These are phyloP conservation scores for Leccinum arenicola DNA, from an alignment of 768 basidiomycete species.

Conservation along the genomic window DNA sequence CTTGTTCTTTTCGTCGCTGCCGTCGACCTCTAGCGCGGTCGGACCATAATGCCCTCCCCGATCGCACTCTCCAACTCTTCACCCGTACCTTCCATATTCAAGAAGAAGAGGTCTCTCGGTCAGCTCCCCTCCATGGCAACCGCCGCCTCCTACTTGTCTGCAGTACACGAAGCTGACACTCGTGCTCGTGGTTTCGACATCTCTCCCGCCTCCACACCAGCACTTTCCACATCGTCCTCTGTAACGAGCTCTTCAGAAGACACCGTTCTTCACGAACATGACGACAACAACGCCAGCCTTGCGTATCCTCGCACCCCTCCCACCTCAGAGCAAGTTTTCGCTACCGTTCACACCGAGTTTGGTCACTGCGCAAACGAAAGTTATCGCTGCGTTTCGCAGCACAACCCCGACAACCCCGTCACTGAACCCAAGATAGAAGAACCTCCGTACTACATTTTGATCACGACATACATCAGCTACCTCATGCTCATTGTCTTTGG, in stretches of 20 bases:
- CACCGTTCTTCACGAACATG: constrained; percentile 54
- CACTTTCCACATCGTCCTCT: constrained; percentile 72
- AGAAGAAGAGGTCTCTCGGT: constrained; percentile 47
- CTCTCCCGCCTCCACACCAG: constrained; percentile 63
- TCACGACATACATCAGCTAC: constrained; percentile 93
- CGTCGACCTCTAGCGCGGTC: constrained; percentile 5
- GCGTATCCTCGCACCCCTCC: constrained; percentile 64
- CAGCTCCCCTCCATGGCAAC: constrained; percentile 42
- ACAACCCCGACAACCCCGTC: constrained; percentile 46
- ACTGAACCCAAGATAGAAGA: constrained; percentile 66
- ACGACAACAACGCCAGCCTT: constrained; percentile 56
- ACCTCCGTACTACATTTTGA: constrained; percentile 88
- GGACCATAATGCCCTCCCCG: constrained; percentile 47
- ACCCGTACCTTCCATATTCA: constrained; percentile 56
- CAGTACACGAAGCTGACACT: constrained; percentile 64
- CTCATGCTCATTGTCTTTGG: constrained; percentile 89
- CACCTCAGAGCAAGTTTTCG: constrained; percentile 76
- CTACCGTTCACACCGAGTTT: constrained; percentile 85
- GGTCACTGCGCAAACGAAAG: constrained; percentile 82
- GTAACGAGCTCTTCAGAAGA: constrained; percentile 69
- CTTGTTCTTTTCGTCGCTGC: no score
- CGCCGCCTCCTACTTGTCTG: constrained; percentile 59
- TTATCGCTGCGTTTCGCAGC: constrained; percentile 66
- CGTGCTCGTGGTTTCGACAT: constrained; percentile 50
- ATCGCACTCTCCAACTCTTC: constrained; percentile 53